Evolutionary conservation across 1,284 basidiomycete genomes (phyloP).

Genomic region (Neonothopanus nambi): DNA sequence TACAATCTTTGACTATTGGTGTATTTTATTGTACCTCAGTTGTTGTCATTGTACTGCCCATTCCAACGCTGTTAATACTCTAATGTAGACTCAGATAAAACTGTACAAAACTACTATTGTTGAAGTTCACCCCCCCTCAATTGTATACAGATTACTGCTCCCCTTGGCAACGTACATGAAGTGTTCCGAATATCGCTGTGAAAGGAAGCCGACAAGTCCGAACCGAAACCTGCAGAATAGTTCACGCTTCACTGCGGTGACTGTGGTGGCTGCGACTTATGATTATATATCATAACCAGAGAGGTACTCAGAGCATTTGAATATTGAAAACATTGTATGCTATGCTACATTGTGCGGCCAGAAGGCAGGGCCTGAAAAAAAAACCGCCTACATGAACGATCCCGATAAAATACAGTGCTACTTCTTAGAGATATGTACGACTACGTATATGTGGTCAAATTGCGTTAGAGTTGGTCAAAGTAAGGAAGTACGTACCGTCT

Average conservation of each 20-base stretch:
- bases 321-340: neutral
- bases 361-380: too few species aligned
- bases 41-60: neutral
- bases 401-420: conserved; percentile 33
- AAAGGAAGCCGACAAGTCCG: too few species aligned
- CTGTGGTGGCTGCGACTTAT: too few species aligned
- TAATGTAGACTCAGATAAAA: neutral
- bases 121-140: neutral
- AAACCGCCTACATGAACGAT: neutral
- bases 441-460: conserved; percentile 34
- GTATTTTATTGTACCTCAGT: neutral
- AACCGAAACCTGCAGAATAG: too few species aligned
- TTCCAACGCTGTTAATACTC: neutral
- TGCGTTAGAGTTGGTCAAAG: neutral
- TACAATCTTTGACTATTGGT: neutral
- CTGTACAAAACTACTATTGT: neutral
- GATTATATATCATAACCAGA: too few species aligned
- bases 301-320: too few species aligned
- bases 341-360: neutral
- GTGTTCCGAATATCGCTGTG: too few species aligned
- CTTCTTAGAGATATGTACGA: conserved; percentile 83
- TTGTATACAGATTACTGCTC: neutral
- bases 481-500: conserved; percentile 58
- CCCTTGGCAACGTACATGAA: too few species aligned
- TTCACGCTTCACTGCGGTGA: too few species aligned